These are phyloP conservation scores for Pseudogymnoascus sp. DNA, from an alignment of 2,329 filamentous ascomycete species.

Conservation along the genomic window DNA sequence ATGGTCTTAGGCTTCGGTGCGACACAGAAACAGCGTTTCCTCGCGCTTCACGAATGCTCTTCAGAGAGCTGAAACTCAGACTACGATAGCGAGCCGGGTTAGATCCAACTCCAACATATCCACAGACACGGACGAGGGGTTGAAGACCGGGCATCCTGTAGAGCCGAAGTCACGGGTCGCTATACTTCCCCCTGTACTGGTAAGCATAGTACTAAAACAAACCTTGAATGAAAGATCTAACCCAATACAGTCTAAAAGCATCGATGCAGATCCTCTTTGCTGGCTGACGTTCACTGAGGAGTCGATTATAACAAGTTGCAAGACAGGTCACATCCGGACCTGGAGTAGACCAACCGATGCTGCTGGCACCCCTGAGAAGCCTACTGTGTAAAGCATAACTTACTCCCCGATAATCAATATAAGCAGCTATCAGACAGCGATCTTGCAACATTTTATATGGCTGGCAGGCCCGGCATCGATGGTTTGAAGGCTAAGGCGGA, in stretches of 20 bases:
- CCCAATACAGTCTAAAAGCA: slow-evolving; percentile 58
- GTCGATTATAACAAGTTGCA: slow-evolving; percentile 85
- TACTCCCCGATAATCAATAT: neutral
- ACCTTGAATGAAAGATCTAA: neutral
- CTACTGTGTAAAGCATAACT: neutral
- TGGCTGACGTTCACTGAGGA: slow-evolving; percentile 94
- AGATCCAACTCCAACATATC: slow-evolving; percentile 65
- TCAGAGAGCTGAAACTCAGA: slow-evolving; percentile 55
- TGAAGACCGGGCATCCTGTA: slow-evolving; percentile 48
- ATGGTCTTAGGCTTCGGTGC: slow-evolving; percentile 40
- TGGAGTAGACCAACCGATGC: slow-evolving; percentile 22
- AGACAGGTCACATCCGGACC: slow-evolving; percentile 37
- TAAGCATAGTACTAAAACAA: slow-evolving; percentile 33
- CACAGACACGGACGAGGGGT: slow-evolving; percentile 38
- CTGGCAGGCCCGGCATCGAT: neutral
- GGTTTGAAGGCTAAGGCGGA: neutral
- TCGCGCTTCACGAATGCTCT: slow-evolving; percentile 41
- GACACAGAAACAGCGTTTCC: slow-evolving; percentile 44
- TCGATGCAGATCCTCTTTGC: slow-evolving; percentile 78
- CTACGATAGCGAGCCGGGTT: slow-evolving; percentile 50
- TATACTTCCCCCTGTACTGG: slow-evolving; percentile 83
- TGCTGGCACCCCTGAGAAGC: slow-evolving; percentile 11
- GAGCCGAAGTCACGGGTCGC: slow-evolving; percentile 78
- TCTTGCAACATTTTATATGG: neutral
- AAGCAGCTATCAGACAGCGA: neutral